phyloP scores from a whole-genome alignment of 2,329 filamentous ascomycete genomes.

The Endothia cerciana region DNA sequence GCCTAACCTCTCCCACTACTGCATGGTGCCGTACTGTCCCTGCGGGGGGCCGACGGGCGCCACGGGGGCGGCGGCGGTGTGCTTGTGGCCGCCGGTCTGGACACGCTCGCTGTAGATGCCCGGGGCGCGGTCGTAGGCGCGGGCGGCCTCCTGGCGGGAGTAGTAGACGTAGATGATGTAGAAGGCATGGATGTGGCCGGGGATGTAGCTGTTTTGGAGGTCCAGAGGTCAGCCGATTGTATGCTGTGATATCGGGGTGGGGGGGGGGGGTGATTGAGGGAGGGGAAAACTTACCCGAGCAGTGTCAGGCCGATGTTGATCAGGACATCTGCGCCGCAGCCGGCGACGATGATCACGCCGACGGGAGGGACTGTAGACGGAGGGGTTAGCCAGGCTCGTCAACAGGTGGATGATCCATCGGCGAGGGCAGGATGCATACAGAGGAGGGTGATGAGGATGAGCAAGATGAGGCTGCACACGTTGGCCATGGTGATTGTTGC shows the following conservation, averaged over 20 bases:
- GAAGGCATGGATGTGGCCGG: constrained; percentile 79
- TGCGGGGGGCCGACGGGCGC: constrained; percentile 29
- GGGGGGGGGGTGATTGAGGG: not conserved
- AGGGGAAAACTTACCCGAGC: constrained; percentile 55
- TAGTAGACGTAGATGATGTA: constrained; percentile 86
- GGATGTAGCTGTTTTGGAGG: constrained; percentile 65
- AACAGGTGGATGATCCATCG: not conserved
- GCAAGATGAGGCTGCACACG: constrained; percentile 21
- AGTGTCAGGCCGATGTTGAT: constrained; percentile 71
- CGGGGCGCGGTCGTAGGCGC: constrained; percentile 59
- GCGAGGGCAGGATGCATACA: constrained; percentile 12
- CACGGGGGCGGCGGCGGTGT: constrained; percentile 53
- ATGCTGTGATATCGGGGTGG: no score
- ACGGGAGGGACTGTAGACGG: constrained; percentile 62
- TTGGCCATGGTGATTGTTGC: constrained; percentile 25
- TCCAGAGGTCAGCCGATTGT: not conserved
- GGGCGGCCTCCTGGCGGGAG: constrained; percentile 67
- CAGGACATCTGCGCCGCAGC: constrained; percentile 66
- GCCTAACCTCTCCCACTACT: constrained; percentile 5
- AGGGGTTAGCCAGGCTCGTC: not conserved
- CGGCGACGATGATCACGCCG: constrained; percentile 66
- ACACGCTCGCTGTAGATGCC: constrained; percentile 74
- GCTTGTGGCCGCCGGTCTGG: constrained; percentile 72
- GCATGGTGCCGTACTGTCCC: constrained; percentile 27
- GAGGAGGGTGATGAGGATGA: constrained; percentile 27